Evolutionary conservation across 2,329 filamentous ascomycete genomes (phyloP).

Genomic region (Botrytis paeoniae): DNA sequence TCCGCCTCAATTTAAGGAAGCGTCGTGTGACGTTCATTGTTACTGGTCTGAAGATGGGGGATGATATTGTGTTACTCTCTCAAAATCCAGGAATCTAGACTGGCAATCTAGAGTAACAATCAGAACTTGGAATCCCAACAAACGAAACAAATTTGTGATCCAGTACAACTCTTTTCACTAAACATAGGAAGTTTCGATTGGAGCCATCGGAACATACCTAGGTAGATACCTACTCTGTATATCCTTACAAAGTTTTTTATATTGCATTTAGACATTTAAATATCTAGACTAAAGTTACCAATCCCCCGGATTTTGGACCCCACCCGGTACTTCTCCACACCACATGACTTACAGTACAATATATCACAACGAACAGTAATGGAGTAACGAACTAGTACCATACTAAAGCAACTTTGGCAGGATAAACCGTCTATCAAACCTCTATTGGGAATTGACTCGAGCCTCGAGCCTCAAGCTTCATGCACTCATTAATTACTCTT

Average conservation of each 20-base stretch:
- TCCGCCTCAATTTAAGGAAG: not conserved
- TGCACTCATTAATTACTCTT: not conserved
- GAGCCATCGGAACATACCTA: not conserved
- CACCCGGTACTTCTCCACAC: slow-evolving; percentile 4
- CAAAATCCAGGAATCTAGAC: not conserved
- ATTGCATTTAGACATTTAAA: not conserved
- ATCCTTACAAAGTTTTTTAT: not conserved
- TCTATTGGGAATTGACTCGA: slow-evolving; percentile 3
- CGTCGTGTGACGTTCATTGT: slow-evolving; percentile 14
- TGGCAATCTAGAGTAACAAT: not conserved
- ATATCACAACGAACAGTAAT: not conserved
- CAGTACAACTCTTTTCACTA: not conserved
- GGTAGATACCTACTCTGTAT: not conserved
- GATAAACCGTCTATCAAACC: not conserved
- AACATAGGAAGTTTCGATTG: not conserved
- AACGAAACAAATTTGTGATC: not conserved
- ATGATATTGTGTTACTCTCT: not conserved
- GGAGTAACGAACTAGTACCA: not conserved
- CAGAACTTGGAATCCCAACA: not conserved
- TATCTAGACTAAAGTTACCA: slow-evolving; percentile 3
- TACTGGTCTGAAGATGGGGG: not conserved
- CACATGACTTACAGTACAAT: slow-evolving; percentile 13
- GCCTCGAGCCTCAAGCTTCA: not conserved
- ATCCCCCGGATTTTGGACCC: slow-evolving; percentile 16
- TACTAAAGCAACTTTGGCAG: not conserved